Base-by-base conservation (phyloP, 2,329 filamentous ascomycete genomes). In the Paecilomyces variotii region DNA sequence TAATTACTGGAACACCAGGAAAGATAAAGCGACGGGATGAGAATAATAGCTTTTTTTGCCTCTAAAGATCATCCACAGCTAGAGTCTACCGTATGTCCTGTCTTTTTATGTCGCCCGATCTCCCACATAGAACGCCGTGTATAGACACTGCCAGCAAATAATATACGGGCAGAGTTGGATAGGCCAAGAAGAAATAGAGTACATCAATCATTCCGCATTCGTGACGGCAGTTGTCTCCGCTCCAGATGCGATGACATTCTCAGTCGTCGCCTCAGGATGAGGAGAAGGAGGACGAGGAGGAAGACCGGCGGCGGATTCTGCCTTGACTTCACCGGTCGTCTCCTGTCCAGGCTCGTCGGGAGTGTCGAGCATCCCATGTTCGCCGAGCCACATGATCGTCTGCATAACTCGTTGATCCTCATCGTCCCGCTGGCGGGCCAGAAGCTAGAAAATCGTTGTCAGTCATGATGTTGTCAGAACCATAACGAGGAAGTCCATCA, bases 401-500 rank as follows among this genome's bases (percentile, higher is more conserved):
- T 73, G 69, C 72, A 79, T 75, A 10, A 74, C 68, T 50, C 68
- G 72, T 53, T 69, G 72, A 57, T 75, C 67, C 35, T 76, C 73
- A 30, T 79, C 76, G 57, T 75, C 71, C 56, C 72, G 71, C 63
- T 79, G 74, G 54, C 72, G 73, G 34, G 72, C 73, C 50, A 79
- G 63, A 57, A 79, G 71, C 74, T 77, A 56, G 19, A 54, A 14
- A 53, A 34, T 26, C 14, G 27, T 19, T 14, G 26, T 52, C 26
- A 6, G 51, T 12, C 32, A 35, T 52, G n/a, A 9, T 45, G 14
- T 14, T n/a, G 12, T 19, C 2, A 45, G 1, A 45, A 19, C 1
- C 14, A 2, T 6, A 45, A 45, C n/a, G 4, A 2, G 4, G n/a
- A 45, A 30, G 28, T 27, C 28, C 26, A 55, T 35, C 45, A 71